phyloP scores from a whole-genome alignment of 768 basidiomycete species.

The Termitomyces sp. region DNA sequence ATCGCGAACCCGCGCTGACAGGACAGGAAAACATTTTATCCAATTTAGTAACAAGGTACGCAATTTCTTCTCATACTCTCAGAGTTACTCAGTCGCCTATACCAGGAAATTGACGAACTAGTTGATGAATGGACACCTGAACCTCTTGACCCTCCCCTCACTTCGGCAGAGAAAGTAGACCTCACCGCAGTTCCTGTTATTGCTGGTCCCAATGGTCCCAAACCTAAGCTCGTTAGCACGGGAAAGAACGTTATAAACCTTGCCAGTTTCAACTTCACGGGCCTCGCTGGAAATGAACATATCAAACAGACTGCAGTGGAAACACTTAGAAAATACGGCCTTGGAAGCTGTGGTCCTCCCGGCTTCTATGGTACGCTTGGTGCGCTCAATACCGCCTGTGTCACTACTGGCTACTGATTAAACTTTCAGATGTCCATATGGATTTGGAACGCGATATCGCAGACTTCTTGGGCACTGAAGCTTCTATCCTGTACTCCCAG shows the following conservation, averaged over 20 bases:
- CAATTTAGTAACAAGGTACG: conserved; percentile 85
- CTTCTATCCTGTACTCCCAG: conserved; percentile 91
- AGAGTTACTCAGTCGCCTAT: not conserved
- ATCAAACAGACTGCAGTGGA: conserved; percentile 86
- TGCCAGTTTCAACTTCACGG: conserved; percentile 88
- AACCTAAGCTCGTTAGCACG: conserved; percentile 68
- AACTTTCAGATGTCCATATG: conserved; percentile 78
- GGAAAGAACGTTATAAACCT: conserved; percentile 83
- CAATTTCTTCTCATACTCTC: not conserved
- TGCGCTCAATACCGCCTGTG: conserved; percentile 31
- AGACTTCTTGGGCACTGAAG: conserved; percentile 85
- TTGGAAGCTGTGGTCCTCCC: conserved; percentile 94
- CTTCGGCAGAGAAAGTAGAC: conserved; percentile 57
- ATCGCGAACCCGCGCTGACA: conserved; percentile 83
- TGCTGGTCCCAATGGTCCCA: conserved; percentile 76
- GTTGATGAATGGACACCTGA: conserved; percentile 95
- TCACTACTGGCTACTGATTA: conserved; percentile 6
- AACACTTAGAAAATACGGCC: conserved; percentile 82
- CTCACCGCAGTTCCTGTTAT: conserved; percentile 76
- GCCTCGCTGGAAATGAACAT: conserved; percentile 81
- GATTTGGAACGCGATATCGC: conserved; percentile 87
- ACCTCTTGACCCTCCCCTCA: conserved; percentile 66
- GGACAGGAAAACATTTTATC: conserved; percentile 84
- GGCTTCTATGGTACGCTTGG: conserved; percentile 97
- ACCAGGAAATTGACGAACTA: conserved; percentile 94